Evolutionary conservation across 805 yeast species (phyloP).

Genomic region (Candida adriatica): DNA sequence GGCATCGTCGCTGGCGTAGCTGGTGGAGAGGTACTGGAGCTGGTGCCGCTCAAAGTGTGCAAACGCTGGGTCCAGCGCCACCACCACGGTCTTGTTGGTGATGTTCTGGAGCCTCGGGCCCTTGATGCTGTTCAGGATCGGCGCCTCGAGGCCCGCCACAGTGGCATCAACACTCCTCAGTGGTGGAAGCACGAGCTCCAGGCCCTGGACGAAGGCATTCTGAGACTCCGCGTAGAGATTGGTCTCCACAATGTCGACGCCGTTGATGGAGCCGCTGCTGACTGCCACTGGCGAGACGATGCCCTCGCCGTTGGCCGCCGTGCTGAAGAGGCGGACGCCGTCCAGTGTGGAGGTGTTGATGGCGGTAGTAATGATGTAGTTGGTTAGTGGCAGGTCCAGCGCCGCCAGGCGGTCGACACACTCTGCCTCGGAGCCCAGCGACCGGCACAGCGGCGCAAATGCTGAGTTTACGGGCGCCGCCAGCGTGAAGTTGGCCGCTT

Average conservation of each 20-base stretch:
- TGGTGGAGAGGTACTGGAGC: constrained; percentile 33
- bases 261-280: constrained; percentile 29
- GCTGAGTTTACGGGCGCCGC: constrained; percentile 81
- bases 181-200: constrained; percentile 37
- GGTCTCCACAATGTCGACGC: constrained; percentile 44
- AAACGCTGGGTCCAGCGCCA: constrained; percentile 37
- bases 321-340: constrained; percentile 10
- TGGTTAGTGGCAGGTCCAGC: constrained; percentile 4
- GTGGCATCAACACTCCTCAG: constrained; percentile 32
- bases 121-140: constrained; percentile 3
- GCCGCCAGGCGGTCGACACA: not conserved
- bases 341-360: constrained; percentile 6
- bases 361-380: constrained; percentile 13
- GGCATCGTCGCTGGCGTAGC: constrained; percentile 27
- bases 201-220: constrained; percentile 61
- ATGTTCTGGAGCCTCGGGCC: constrained; percentile 10
- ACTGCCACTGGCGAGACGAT: constrained; percentile 27
- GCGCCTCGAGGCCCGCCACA: constrained; percentile 14
- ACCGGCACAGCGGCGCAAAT: constrained; percentile 30
- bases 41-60: constrained; percentile 36
- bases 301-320: constrained; percentile 11
- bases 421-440: not conserved
- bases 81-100: constrained; percentile 34
- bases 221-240: constrained; percentile 57
- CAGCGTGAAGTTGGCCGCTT: constrained; percentile 57